Evolutionary conservation across 2,329 filamentous ascomycete genomes (phyloP).

Genomic region (Akanthomyces lecanii): DNA sequence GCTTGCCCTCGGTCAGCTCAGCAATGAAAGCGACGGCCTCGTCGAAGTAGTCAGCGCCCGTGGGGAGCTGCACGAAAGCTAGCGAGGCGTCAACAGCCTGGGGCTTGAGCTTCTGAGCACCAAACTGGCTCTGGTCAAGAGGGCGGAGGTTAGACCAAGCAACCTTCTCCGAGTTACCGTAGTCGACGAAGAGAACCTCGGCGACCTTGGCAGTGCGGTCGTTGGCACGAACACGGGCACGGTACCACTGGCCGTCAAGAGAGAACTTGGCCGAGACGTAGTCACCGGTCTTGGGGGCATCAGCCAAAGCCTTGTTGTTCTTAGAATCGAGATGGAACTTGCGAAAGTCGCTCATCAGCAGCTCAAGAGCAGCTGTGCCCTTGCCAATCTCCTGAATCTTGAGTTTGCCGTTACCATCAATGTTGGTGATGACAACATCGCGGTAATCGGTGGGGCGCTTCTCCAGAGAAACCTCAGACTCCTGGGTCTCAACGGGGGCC

Average conservation of each 20-base stretch:
- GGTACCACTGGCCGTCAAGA: slow-evolving; percentile 90
- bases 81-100: slow-evolving; percentile 86
- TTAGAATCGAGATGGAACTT: slow-evolving; percentile 82
- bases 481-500: slow-evolving; percentile 47
- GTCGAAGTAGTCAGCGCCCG: slow-evolving; percentile 72
- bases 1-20: slow-evolving; percentile 68
- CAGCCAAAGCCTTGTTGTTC: slow-evolving; percentile 69
- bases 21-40: slow-evolving; percentile 75
- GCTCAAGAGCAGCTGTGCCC: slow-evolving; percentile 78
- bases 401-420: slow-evolving; percentile 75
- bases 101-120: slow-evolving; percentile 72
- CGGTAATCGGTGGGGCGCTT: slow-evolving; percentile 80
- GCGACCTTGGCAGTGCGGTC: slow-evolving; percentile 85
- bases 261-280: slow-evolving; percentile 88
- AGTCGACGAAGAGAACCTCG: slow-evolving; percentile 93
- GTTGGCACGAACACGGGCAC: slow-evolving; percentile 83
- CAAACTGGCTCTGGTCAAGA: slow-evolving; percentile 76
- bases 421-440: slow-evolving; percentile 86
- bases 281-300: slow-evolving; percentile 84
- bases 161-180: slow-evolving; percentile 87
- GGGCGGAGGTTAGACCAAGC: slow-evolving; percentile 80
- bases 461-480: slow-evolving; percentile 49
- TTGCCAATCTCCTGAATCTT: slow-evolving; percentile 90
- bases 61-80: slow-evolving; percentile 85
- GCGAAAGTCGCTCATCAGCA: slow-evolving; percentile 86